Percentiles rank a stretch among this genome's conserved stretches.
phyloP scores from a whole-genome alignment of 164 flowering plant species.

The Vitis rupestris region DNA sequence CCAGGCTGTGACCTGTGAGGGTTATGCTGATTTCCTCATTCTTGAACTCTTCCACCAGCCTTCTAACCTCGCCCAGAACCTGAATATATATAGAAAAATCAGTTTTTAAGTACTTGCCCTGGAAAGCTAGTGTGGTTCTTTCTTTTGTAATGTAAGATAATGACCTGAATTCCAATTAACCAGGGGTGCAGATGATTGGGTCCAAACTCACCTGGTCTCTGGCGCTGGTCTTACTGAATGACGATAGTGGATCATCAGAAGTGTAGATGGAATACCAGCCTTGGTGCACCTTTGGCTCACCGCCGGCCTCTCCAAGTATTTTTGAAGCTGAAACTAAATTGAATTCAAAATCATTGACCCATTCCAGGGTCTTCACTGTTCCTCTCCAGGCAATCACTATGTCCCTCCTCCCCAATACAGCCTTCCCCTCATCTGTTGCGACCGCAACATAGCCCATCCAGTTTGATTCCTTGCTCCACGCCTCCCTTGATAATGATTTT shows the following conservation, averaged over 20 bases:
- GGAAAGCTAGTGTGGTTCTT: no score
- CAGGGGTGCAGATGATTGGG: no score
- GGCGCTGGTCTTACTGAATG: slow-evolving; percentile 43
- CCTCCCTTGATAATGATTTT: slow-evolving; percentile 41
- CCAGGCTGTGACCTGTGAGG: slow-evolving; percentile 70
- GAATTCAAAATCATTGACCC: slow-evolving; percentile 43
- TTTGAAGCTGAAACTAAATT: slow-evolving; percentile 32
- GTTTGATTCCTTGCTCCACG: slow-evolving; percentile 61
- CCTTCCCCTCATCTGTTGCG: slow-evolving; percentile 39
- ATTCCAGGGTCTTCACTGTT: slow-evolving; percentile 33
- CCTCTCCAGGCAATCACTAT: slow-evolving; percentile 58
- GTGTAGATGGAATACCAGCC: slow-evolving; percentile 67
- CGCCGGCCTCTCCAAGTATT: slow-evolving; percentile 13
- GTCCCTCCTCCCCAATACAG: slow-evolving; percentile 45
- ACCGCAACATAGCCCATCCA: slow-evolving; percentile 65
- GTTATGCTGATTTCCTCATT: slow-evolving; percentile 61
- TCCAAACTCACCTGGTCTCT: slow-evolving; percentile 47
- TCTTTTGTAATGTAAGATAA: no score
- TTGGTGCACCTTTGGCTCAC: slow-evolving; percentile 34
- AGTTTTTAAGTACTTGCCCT: no score
- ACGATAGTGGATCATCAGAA: slow-evolving; percentile 38
- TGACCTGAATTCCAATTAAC: no score
- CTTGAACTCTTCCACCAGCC: slow-evolving; percentile 54
- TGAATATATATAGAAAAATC: slow-evolving; percentile 10
- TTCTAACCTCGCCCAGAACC: slow-evolving; percentile 61